Evolutionary conservation across 192 early-diverging fungal genomes (phyloP).

Genomic region (Coemansia sp.): DNA sequence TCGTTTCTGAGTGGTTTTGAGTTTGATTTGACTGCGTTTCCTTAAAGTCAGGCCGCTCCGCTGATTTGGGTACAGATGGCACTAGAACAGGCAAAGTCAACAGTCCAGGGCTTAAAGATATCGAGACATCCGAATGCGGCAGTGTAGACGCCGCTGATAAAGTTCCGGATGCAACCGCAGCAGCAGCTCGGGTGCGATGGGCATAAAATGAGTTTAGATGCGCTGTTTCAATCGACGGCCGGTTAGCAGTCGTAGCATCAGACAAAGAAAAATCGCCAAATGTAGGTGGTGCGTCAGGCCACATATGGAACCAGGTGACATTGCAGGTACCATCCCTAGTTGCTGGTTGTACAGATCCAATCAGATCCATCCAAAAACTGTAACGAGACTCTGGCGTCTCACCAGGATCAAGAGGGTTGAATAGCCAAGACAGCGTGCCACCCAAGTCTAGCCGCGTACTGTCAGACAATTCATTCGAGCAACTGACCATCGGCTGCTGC

Average conservation of each 20-base stretch:
- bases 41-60: too few relatives aligned
- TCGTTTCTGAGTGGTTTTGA: too few relatives aligned
- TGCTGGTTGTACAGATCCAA: slow-evolving; percentile 21
- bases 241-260: background rate
- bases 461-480: background rate
- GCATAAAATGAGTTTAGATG: slow-evolving; percentile 9
- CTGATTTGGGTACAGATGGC: too few relatives aligned
- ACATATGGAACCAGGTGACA: slow-evolving; percentile 15
- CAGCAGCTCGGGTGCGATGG: background rate
- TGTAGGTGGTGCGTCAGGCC: slow-evolving; percentile 32
- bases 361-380: slow-evolving; percentile 27
- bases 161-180: background rate
- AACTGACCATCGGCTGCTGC: background rate
- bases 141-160: background rate
- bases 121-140: slow-evolving; percentile 1
- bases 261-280: background rate
- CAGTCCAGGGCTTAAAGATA: background rate
- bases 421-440: slow-evolving; percentile 36
- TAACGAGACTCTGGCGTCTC: slow-evolving; percentile 39
- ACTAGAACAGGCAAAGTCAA: too few relatives aligned
- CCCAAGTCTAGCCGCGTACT: slow-evolving; percentile 12
- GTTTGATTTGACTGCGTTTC: background rate
- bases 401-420: slow-evolving; percentile 8
- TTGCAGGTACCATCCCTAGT: too few relatives aligned
- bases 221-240: background rate